A percentile compares a stretch with the other conserved stretches of the same genome.
Conservation (phyloP, 768 basidiomycete genomes). For the Gymnopilus dilepis region DNA sequence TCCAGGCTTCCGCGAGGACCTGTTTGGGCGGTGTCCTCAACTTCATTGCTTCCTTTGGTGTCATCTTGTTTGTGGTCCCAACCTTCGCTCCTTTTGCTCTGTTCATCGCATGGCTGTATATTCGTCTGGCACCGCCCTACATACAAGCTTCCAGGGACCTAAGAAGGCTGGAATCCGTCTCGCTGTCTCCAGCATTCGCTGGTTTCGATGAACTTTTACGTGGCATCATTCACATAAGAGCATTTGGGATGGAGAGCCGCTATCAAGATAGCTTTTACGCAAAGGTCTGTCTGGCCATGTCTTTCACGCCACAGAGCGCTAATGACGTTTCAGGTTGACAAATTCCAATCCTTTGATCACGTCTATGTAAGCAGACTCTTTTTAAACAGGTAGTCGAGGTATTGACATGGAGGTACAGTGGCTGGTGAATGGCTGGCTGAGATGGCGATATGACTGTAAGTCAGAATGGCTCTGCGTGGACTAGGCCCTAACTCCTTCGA, state of each 20-base stretch:
- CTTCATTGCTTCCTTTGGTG: slow-evolving; percentile 66
- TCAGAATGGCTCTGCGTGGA: neutral
- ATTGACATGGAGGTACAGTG: slow-evolving; percentile 47
- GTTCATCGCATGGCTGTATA: slow-evolving; percentile 72
- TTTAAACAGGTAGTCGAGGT: neutral
- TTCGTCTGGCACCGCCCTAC: slow-evolving; percentile 64
- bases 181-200: slow-evolving; percentile 73
- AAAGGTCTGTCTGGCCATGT: slow-evolving; percentile 40
- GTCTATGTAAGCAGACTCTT: slow-evolving; percentile 57
- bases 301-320: neutral
- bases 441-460: slow-evolving; percentile 77
- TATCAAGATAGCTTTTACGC: slow-evolving; percentile 69
- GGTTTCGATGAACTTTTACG: slow-evolving; percentile 74
- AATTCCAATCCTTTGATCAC: slow-evolving; percentile 75
- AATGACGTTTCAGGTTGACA: slow-evolving; percentile 48
- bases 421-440: slow-evolving; percentile 72
- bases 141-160: slow-evolving; percentile 70
- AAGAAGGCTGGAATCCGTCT: slow-evolving; percentile 67
- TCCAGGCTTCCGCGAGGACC: slow-evolving; percentile 58
- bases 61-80: slow-evolving; percentile 68
- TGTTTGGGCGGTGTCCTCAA: slow-evolving; percentile 63
- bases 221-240: slow-evolving; percentile 70
- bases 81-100: slow-evolving; percentile 68
- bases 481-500: neutral
- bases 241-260: slow-evolving; percentile 71